A percentile compares a stretch with the other conserved stretches of the same genome.
phyloP scores from a whole-genome alignment of 2,329 filamentous ascomycete genomes.

The Trichoderma sp. region DNA sequence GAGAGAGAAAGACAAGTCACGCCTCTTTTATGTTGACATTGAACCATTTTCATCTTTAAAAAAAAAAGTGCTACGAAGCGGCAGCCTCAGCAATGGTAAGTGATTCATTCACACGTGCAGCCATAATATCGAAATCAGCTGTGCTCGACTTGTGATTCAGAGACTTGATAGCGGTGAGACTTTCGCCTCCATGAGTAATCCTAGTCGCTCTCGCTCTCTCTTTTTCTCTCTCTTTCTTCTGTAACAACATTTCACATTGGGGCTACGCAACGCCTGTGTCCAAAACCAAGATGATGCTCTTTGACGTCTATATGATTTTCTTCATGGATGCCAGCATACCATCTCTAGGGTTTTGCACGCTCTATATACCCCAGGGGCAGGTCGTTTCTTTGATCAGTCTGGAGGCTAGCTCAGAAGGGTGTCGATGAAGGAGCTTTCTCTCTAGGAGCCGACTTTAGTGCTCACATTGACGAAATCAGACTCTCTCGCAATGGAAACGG shows the following conservation, averaged over 20 bases:
- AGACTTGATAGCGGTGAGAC: background rate
- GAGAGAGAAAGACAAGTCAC: background rate
- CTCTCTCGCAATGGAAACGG: conserved; percentile 19
- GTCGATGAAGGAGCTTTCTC: conserved; percentile 1
- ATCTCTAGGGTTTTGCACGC: conserved; percentile 13
- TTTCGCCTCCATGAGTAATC: background rate
- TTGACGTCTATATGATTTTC: conserved; percentile 25
- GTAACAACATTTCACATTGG: background rate
- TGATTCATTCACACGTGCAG: background rate
- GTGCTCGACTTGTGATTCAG: background rate
- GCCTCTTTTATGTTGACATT: background rate
- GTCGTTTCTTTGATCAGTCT: conserved; percentile 22
- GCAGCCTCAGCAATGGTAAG: background rate
- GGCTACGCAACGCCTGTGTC: background rate
- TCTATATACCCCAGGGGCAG: background rate
- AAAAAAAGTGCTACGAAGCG: background rate
- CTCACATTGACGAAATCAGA: conserved; percentile 24
- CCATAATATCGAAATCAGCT: background rate
- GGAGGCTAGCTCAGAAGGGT: conserved; percentile 22
- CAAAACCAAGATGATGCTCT: conserved; percentile 21
- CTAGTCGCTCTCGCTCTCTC: background rate
- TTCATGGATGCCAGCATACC: conserved; percentile 17
- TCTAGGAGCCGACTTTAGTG: conserved; percentile 26
- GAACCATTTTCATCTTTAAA: background rate
- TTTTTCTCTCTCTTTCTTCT: background rate